Evolutionary conservation across 371 early-diverging fungal species (phyloP).

Genomic region (Mortierella sp.): DNA sequence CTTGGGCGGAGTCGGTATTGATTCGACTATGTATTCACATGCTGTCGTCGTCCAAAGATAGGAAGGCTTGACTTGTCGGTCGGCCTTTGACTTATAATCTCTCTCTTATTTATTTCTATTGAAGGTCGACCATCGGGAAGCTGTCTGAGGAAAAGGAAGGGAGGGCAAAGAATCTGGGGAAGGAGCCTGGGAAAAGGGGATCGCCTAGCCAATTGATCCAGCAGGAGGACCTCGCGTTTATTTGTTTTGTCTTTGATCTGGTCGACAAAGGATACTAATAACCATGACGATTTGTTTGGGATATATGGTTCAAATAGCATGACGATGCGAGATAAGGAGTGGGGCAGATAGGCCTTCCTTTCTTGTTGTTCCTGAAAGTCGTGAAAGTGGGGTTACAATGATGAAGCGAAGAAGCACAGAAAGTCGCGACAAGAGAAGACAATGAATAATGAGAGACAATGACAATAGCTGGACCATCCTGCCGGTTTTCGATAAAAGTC

Average conservation of each 20-base stretch:
- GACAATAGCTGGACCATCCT: not conserved
- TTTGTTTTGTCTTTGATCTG: not conserved
- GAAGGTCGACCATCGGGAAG: not conserved
- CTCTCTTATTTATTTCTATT: not conserved
- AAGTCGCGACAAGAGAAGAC: not conserved
- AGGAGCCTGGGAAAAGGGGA: not conserved
- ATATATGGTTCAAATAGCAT: not conserved
- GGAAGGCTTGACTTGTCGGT: not conserved
- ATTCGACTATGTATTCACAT: conserved; percentile 16
- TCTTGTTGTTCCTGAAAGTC: not conserved
- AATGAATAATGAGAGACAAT: not conserved
- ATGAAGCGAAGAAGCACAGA: too few species aligned
- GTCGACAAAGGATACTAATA: not conserved
- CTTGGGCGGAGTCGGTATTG: conserved; percentile 17
- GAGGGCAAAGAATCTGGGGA: not conserved
- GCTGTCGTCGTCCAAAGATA: not conserved
- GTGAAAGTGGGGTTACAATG: too few species aligned
- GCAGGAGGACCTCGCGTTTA: not conserved
- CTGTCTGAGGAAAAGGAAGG: not conserved
- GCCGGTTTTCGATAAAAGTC: not conserved
- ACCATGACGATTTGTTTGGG: conserved; percentile 3
- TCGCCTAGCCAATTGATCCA: conserved; percentile 9
- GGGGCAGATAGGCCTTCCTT: not conserved
- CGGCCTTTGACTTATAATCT: conserved; percentile 1
- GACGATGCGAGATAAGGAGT: conserved; percentile 2